Conservation (phyloP, 2,329 filamentous ascomycete genomes). For the Pseudopithomyces chartarum region DNA sequence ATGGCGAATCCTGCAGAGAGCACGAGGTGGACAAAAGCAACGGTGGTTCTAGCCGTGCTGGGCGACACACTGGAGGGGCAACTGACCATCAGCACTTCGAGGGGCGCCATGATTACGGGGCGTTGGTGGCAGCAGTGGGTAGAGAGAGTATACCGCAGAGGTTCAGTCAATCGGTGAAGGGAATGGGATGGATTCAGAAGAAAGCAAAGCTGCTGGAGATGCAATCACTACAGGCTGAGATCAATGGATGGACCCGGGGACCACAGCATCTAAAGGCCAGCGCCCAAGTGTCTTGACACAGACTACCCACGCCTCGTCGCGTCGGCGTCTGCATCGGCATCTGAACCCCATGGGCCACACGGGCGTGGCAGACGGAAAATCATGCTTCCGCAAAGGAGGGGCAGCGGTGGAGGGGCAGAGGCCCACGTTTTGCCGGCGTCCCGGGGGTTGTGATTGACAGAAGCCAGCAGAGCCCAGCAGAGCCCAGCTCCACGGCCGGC, state of each 20-base stretch:
- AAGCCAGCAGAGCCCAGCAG: too few species aligned
- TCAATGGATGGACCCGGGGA: too few species aligned
- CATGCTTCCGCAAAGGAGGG: conserved; percentile 29
- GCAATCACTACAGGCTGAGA: too few species aligned
- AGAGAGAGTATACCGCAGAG: too few species aligned
- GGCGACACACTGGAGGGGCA: conserved; percentile 23
- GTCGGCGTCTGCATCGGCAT: conserved; percentile 29
- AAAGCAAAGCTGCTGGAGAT: neutral
- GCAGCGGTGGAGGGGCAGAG: conserved; percentile 21
- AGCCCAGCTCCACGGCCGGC: conserved; percentile 10
- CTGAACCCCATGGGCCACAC: conserved; percentile 12
- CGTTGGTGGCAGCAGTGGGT: neutral
- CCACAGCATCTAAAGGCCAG: too few species aligned
- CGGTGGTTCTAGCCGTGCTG: neutral
- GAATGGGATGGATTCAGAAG: neutral
- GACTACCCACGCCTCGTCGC: neutral
- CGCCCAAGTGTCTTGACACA: too few species aligned
- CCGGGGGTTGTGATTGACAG: too few species aligned
- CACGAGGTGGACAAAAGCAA: conserved; percentile 8
- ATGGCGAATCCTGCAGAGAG: conserved; percentile 12
- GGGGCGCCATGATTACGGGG: conserved; percentile 50
- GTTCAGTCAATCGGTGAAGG: neutral
- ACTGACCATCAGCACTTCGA: conserved; percentile 55
- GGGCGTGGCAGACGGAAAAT: conserved; percentile 31
- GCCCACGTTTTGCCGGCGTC: conserved; percentile 32